A percentile compares a stretch with the other conserved stretches of the same genome.
These are phyloP conservation scores for Phytophthora fragariae DNA, from an alignment of 352 stramenopile genomes.

Conservation along the genomic window DNA sequence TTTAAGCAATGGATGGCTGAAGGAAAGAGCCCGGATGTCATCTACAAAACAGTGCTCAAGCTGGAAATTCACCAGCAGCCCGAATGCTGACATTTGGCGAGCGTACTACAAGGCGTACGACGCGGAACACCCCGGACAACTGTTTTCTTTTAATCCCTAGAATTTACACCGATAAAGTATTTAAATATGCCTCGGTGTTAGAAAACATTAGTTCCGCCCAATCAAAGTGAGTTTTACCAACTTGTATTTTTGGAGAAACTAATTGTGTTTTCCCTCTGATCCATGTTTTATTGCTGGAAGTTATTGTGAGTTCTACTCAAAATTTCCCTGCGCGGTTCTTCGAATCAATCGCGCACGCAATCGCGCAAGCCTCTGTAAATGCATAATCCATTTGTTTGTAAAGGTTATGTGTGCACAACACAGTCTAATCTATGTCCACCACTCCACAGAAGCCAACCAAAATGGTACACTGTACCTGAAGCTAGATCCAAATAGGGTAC, in stretches of 20 bases:
- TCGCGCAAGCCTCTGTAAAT: too few relatives aligned
- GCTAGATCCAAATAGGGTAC: too few relatives aligned
- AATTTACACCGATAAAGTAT: neutral
- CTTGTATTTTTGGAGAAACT: neutral
- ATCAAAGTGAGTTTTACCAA: conserved; percentile 43
- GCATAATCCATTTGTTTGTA: too few relatives aligned
- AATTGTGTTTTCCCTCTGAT: neutral
- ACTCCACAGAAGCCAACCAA: too few relatives aligned
- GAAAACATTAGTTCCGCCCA: conserved; percentile 24
- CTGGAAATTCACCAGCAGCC: neutral
- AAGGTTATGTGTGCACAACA: too few relatives aligned
- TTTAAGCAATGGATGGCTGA: conserved; percentile 22
- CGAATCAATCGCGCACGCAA: too few relatives aligned
- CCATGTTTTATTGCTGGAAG: neutral
- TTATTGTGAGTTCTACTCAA: too few relatives aligned
- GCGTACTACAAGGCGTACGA: conserved; percentile 27
- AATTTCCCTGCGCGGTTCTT: too few relatives aligned
- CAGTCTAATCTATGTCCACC: too few relatives aligned
- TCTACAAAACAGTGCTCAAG: conserved; percentile 22
- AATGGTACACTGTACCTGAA: too few relatives aligned
- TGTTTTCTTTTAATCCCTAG: conserved; percentile 15
- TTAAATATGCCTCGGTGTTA: too few relatives aligned
- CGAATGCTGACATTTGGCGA: conserved; percentile 17
- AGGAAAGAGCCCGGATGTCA: conserved; percentile 3
- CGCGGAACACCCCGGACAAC: neutral